Evolutionary conservation across 2,329 filamentous ascomycete genomes (phyloP), one percentile per base, ranked within the genome.

Genomic region (Verticillium alfalfae): DNA sequence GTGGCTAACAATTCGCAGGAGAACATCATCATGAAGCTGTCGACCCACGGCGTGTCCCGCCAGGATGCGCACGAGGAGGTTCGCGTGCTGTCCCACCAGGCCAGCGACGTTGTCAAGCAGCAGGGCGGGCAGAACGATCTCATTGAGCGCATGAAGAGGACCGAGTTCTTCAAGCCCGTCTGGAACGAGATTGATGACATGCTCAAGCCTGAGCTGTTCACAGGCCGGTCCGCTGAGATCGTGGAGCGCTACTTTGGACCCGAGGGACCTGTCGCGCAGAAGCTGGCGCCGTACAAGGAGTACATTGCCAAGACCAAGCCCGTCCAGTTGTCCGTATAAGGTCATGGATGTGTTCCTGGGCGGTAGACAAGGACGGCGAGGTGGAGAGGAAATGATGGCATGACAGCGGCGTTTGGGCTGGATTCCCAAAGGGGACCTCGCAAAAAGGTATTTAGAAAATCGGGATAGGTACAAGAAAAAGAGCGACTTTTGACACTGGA

Each of bases 61-160:
- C 92, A 96, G 73, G 91, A 93, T 61, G 89, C 91, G 1, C 93
- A 97, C 75, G 93, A 97, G 78, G 79, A 94, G 75, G 93, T 97
- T 69, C 88, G 89, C 8, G 90, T 97, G 1, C 82, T 97, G 55
- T 91, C 85, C 2, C 89, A 93, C 77, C 81, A 96, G 76, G 91
- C 92, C 0, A 84, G 82, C 54, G 80, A 82, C 37, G 86, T 89
- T 49, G 79, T 82, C 36, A 81, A 82, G 72, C 68, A 77, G 54
- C 26, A 59, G 56, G 60, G 63, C 49, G 91, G 62, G 31, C 18
- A 52, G 12, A 65, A 64, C 62, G 62, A 64, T 45, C 41, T 64
- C 22, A 86, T 95, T 18, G 86, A 90, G 65, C 81, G 93, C 15
- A 93, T 97, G 71, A 86, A 85, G 72, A 80, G 77, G 59, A 88